These are phyloP conservation scores for Platanthera zijinensis DNA, from an alignment of 106 monocot species.

Conservation along the genomic window DNA sequence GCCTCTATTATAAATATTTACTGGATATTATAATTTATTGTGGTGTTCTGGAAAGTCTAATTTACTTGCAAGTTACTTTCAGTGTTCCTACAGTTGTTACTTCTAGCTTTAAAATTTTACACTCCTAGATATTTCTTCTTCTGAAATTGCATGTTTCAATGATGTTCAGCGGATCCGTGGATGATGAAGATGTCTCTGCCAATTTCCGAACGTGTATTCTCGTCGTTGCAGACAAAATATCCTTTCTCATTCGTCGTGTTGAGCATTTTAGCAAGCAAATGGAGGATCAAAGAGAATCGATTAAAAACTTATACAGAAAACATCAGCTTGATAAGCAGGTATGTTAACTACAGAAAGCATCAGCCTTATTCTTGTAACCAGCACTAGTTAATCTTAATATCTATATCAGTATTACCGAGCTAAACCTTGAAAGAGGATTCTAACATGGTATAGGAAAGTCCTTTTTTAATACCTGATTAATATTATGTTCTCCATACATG, in stretches of 20 bases:
- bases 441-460: no score
- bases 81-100: neutral
- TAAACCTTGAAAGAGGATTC: no score
- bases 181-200: constrained; percentile 46
- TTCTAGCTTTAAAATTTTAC: neutral
- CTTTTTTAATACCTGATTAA: no score
- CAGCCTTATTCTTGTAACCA: neutral
- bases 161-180: constrained; percentile 22
- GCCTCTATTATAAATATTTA: no score
- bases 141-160: neutral
- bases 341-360: neutral
- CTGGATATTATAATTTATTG: no score
- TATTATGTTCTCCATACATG: no score
- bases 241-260: constrained; percentile 24
- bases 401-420: no score
- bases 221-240: constrained; percentile 68
- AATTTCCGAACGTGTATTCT: constrained; percentile 71
- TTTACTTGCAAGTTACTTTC: no score
- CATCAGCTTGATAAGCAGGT: constrained; percentile 84
- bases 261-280: constrained; percentile 13
- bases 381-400: neutral
- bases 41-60: no score
- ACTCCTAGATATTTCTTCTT: neutral
- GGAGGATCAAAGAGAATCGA: constrained; percentile 71
- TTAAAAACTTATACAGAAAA: constrained; percentile 59